Base-by-base conservation (phyloP, 768 basidiomycete genomes). In the Amanita pseudoporphyria region DNA sequence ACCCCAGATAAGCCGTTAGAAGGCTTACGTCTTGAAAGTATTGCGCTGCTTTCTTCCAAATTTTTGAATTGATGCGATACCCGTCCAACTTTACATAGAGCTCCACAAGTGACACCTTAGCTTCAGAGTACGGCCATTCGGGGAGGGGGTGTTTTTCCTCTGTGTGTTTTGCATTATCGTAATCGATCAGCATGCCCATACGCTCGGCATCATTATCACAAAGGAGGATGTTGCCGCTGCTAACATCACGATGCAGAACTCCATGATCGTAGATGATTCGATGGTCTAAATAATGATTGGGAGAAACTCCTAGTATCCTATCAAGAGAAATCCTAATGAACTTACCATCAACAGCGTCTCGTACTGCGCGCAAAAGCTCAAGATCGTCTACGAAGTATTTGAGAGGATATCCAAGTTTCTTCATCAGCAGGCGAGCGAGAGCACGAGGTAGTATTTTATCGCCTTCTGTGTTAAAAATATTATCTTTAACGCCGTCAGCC, bases 231-330 rank as follows among this genome's bases (percentile, higher is more conserved):
- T 64, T 65, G 4, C 54, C 53, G 0, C 24, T 30, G 22, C 63
- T 67, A n/a, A 63, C 56, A 24, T 65, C 63, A 1, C 64, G 54
- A 40, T 65, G 63, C 18, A 64, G 52, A 9, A 59, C 45, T 3
- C 40, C 40, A 5, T 54, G 52, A 1, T 42, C 24, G 35, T 42
- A 61, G 2, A 62, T 62, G 5, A 55, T 52, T 22, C 47, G 12
- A 37, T 63, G 60, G 6, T 58, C 63, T 65, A n/a, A 28, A 48
- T 36, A 47, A 7, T 7, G 26, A 28, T 28, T 4, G 26, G 7
- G 7, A 28, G 26, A 7, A 28, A 28, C n/a, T n/a, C n/a, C n/a
- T n/a, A n/a, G n/a, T 3, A 28, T 28, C 3, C 7, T 28, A 28
- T 28, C 26, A 7, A 3, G 26, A 28, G 7, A 3, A 28, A 28